Percentiles rank a stretch among this genome's conserved stretches.
phyloP scores from a whole-genome alignment of 2,329 filamentous ascomycete species.

The Verticillium nonalfalfae region DNA sequence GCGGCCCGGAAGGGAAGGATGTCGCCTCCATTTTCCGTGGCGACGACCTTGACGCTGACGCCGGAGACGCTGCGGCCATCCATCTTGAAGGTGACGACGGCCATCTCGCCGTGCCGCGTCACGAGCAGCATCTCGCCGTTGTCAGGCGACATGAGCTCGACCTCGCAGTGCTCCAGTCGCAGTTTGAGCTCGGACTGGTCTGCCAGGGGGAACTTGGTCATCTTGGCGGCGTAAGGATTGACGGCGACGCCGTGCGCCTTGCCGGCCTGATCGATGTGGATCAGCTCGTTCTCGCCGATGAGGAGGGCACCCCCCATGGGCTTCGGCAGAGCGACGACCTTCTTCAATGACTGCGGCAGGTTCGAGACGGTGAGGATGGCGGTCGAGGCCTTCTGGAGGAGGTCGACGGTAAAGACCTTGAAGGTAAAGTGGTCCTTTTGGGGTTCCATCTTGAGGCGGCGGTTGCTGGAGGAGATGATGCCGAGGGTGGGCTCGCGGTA shows the following conservation, averaged over 20 bases:
- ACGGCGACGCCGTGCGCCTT: slow-evolving; percentile 90
- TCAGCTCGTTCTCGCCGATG: slow-evolving; percentile 81
- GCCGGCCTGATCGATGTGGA: slow-evolving; percentile 93
- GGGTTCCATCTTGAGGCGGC: slow-evolving; percentile 71
- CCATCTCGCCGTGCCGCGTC: slow-evolving; percentile 67
- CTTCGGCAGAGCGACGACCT: slow-evolving; percentile 73
- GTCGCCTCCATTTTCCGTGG: slow-evolving; percentile 54
- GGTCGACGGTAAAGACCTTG: slow-evolving; percentile 89
- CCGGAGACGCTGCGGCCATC: slow-evolving; percentile 90
- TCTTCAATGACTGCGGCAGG: slow-evolving; percentile 81
- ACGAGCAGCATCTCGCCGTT: slow-evolving; percentile 81
- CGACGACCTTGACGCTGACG: slow-evolving; percentile 63
- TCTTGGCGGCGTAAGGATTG: slow-evolving; percentile 79
- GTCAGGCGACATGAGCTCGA: slow-evolving; percentile 71
- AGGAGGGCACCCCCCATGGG: slow-evolving; percentile 86
- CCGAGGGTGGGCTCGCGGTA: slow-evolving; percentile 98
- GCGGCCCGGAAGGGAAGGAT: slow-evolving; percentile 58
- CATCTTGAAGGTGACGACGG: slow-evolving; percentile 73
- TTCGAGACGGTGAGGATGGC: slow-evolving; percentile 81
- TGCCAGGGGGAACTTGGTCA: slow-evolving; percentile 75
- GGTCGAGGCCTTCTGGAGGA: slow-evolving; percentile 89
- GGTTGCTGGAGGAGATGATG: slow-evolving; percentile 73
- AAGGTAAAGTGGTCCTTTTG: slow-evolving; percentile 83
- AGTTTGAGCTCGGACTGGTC: slow-evolving; percentile 80
- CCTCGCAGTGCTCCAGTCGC: slow-evolving; percentile 71